phyloP scores from a whole-genome alignment of 1,284 basidiomycete species.

The Papiliotrema laurentii region DNA sequence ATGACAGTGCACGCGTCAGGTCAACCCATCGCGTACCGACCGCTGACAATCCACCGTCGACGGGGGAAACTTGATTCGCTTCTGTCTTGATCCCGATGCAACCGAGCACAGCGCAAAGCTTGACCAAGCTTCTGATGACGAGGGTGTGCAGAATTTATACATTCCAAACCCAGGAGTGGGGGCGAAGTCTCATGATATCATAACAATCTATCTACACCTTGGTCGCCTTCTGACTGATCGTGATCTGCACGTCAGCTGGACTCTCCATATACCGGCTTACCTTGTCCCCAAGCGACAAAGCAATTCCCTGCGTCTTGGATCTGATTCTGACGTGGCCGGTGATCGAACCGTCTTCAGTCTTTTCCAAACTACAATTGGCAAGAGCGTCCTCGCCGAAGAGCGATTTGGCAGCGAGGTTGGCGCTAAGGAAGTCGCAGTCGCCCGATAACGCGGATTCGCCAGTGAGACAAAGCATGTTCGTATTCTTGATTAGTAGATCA shows the following conservation, averaged over 20 bases:
- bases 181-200: constrained; percentile 3
- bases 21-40: too few species aligned
- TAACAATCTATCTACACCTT: constrained; percentile 9
- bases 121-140: too few species aligned
- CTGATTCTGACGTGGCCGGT: constrained; percentile 85
- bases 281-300: constrained; percentile 84
- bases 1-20: too few species aligned
- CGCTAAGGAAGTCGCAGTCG: constrained; percentile 88
- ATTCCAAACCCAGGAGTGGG: too few species aligned
- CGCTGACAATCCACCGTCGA: too few species aligned
- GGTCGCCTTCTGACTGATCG: constrained; percentile 53
- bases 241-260: constrained; percentile 17
- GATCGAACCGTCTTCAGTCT: constrained; percentile 74
- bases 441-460: constrained; percentile 86
- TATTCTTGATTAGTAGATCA: constrained; percentile 82
- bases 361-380: constrained; percentile 92
- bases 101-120: too few species aligned
- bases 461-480: constrained; percentile 95
- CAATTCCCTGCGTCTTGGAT: constrained; percentile 85
- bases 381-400: constrained; percentile 94
- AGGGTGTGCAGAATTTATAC: too few species aligned
- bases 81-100: too few species aligned
- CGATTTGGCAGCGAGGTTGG: constrained; percentile 88
- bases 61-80: too few species aligned
- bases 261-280: constrained; percentile 51